Evolutionary conservation across 768 basidiomycete species (phyloP), one percentile per base, ranked within the genome.

Genomic region (Lentinus tigrinus): DNA sequence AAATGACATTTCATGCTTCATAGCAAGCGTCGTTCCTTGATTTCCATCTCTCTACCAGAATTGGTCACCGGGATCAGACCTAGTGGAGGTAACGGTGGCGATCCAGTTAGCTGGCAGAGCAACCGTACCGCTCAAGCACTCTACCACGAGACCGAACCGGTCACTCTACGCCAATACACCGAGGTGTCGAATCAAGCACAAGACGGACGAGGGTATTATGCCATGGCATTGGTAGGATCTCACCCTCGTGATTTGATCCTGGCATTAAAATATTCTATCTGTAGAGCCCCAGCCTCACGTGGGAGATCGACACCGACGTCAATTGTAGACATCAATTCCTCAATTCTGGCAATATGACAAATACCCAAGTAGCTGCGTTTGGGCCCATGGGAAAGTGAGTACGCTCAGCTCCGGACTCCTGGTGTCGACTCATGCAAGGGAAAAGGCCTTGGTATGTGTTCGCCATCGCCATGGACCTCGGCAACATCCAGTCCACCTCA

Each of bases 381-480:
- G 52, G 54, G 3, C 1, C 54, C 1, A 70, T 71, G 44, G 26
- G 17, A 5, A 26, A 56, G 67, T 65, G 27, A 42, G 62, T 60
- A 31, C 31, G 31, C 31, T 31, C n/a, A n/a, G n/a, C n/a, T n/a
- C n/a, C n/a, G n/a, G n/a, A n/a, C n/a, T 31, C 31, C 1, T 11
- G 31, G 31, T 6, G 31, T 31, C 11, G 6, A 3, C 31, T 31
- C 31, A 31, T 31, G 31, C 6, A 11, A 11, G 31, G 1, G 6
- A 6, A 31, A 31, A 31, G 31, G 31, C 31, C 31, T 11, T 31
- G 31, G 31, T 31, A 31, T 11, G 67, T 69, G 3, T 70, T 63
- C 53, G 71, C 57, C 8, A 57, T 73, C 23, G 48, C 72, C 1
- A 56, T 63, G 2, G 64, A 72, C 42, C 66, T 72, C 4, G 71